A percentile compares a stretch with the other conserved stretches of the same genome.
phyloP scores from a whole-genome alignment of 2,329 filamentous ascomycete genomes.

The Epichloe gansuensis region DNA sequence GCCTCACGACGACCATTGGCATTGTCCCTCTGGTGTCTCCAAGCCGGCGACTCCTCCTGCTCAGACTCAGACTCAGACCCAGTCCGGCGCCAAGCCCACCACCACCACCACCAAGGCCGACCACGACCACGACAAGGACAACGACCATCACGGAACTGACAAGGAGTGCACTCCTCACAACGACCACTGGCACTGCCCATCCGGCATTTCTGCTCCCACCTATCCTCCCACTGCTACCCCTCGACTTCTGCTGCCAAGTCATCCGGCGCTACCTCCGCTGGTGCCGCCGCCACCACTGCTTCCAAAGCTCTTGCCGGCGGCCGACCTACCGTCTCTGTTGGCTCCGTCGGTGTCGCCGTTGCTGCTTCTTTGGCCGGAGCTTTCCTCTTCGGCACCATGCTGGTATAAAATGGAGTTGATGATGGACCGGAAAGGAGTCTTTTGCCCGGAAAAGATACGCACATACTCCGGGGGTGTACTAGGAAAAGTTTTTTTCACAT shows the following conservation, averaged over 20 bases:
- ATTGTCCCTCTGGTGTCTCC: conserved; percentile 6
- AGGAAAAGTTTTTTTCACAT: too few species aligned
- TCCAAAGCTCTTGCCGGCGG: neutral
- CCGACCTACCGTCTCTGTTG: conserved; percentile 1
- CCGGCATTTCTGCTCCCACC: conserved; percentile 8
- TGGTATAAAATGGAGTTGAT: conserved; percentile 1
- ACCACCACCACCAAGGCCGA: neutral
- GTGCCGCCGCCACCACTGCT: neutral
- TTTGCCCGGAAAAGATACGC: too few species aligned
- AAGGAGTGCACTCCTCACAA: conserved; percentile 8
- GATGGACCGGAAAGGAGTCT: too few species aligned
- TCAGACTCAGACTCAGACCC: conserved; percentile 4
- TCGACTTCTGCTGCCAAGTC: neutral
- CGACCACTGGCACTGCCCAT: conserved; percentile 10
- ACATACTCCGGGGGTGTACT: too few species aligned
- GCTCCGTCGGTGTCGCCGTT: conserved; percentile 1
- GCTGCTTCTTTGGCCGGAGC: conserved; percentile 7
- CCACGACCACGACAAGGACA: conserved; percentile 2
- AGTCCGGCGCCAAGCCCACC: neutral
- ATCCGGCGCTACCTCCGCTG: neutral
- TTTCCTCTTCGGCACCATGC: conserved; percentile 6
- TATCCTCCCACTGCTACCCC: conserved; percentile 1
- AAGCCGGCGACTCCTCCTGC: conserved; percentile 7
- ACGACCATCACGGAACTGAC: conserved; percentile 1
- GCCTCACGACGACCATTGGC: conserved; percentile 10